Evolutionary conservation across 345 rosid genomes (phyloP).

Genomic region (rapeseed (Brassica napus)): DNA sequence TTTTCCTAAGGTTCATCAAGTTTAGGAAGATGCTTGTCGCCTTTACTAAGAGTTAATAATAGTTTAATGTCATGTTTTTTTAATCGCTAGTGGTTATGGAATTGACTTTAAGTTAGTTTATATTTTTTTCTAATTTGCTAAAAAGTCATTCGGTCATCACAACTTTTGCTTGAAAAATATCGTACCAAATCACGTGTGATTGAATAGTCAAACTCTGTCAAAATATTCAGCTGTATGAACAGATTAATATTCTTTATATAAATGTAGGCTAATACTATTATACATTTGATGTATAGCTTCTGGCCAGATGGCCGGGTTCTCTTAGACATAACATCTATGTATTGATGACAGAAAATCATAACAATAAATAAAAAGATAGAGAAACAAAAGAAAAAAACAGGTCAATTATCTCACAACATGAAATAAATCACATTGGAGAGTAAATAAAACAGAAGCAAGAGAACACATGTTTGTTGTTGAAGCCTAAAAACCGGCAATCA

Average conservation of each 20-base stretch:
- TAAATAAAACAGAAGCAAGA: neutral
- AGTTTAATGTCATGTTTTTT: conserved; percentile 4
- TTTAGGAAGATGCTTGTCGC: conserved; percentile 1
- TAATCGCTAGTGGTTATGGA: conserved; percentile 8
- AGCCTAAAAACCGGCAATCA: neutral
- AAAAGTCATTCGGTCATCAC: conserved; percentile 1
- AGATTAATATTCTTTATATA: neutral
- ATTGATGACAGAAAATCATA: conserved; percentile 10
- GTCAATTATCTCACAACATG: neutral
- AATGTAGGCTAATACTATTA: neutral
- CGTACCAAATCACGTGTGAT: neutral
- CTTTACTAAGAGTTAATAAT: neutral
- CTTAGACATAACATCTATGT: neutral
- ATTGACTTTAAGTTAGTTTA: conserved; percentile 4
- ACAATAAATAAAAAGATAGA: neutral
- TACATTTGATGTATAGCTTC: neutral
- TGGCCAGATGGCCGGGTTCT: conserved; percentile 2
- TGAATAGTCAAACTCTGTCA: neutral
- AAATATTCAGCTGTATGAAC: neutral
- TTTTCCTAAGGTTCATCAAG: neutral
- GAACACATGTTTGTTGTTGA: neutral
- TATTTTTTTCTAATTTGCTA: neutral
- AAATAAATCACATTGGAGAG: neutral
- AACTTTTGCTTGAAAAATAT: conserved; percentile 1
- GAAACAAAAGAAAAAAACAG: neutral